phyloP scores from a whole-genome alignment of 345 rosid species.

The Salix udensis region DNA sequence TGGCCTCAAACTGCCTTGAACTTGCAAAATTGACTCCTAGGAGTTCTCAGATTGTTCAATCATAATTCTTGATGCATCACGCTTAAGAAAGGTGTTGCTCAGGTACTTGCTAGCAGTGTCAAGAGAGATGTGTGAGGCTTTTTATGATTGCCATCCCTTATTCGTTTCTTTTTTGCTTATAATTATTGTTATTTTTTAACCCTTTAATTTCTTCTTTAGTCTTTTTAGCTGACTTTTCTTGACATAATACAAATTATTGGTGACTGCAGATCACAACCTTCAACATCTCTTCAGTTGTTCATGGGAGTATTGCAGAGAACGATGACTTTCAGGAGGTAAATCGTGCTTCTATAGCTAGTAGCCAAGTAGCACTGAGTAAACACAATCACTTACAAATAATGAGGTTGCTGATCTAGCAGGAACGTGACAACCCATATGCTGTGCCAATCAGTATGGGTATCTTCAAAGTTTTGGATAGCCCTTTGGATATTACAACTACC shows the following conservation, averaged over 20 bases:
- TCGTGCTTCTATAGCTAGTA: background rate
- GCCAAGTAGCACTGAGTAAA: background rate
- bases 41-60: background rate
- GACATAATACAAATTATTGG: conserved; percentile 6
- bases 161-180: background rate
- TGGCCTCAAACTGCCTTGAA: background rate
- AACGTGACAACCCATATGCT: conserved; percentile 54
- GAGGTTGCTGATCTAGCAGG: conserved; percentile 34
- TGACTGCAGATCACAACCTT: conserved; percentile 60
- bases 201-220: background rate
- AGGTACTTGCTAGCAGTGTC: background rate
- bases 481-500: conserved; percentile 65
- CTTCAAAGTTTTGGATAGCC: conserved; percentile 61
- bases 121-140: background rate
- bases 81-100: background rate
- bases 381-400: background rate
- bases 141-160: background rate
- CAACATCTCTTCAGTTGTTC: conserved; percentile 60
- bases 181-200: background rate
- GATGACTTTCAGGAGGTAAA: conserved; percentile 51
- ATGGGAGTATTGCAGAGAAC: conserved; percentile 61
- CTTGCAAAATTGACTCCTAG: background rate
- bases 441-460: conserved; percentile 66
- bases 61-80: background rate
- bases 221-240: background rate